These are phyloP conservation scores for Pezicula rhizophila DNA, from an alignment of 2,329 filamentous ascomycete genomes.

Conservation along the genomic window DNA sequence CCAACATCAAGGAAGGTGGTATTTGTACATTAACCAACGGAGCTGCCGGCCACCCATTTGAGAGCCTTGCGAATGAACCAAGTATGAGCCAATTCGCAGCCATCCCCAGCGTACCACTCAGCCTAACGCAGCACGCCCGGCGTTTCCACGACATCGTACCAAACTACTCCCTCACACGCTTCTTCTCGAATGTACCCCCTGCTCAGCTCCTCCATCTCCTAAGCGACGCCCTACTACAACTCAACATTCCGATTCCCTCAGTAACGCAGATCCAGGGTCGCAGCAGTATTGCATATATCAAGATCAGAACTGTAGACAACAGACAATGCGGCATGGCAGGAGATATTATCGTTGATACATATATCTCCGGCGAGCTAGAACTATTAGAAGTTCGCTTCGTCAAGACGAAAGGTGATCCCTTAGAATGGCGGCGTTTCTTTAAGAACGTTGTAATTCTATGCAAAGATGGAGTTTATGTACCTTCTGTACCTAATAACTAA, in stretches of 20 bases:
- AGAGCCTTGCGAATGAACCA: constrained; percentile 77
- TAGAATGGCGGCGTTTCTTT: constrained; percentile 96
- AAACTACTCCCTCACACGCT: constrained; percentile 78
- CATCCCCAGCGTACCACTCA: constrained; percentile 71
- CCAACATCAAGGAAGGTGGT: constrained; percentile 23
- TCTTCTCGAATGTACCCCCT: constrained; percentile 78
- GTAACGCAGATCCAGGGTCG: constrained; percentile 40
- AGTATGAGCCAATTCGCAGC: constrained; percentile 80
- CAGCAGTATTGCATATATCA: constrained; percentile 57
- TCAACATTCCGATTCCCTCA: constrained; percentile 67
- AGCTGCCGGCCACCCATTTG: constrained; percentile 40
- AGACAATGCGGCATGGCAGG: constrained; percentile 68
- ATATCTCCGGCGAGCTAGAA: constrained; percentile 49
- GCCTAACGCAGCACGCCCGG: constrained; percentile 81
- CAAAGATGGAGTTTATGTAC: constrained; percentile 73
- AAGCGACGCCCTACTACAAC: constrained; percentile 72
- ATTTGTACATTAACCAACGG: constrained; percentile 19
- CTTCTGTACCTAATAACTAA: constrained; percentile 19
- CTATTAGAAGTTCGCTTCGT: constrained; percentile 83
- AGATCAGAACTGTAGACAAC: constrained; percentile 69
- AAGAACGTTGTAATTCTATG: constrained; percentile 89
- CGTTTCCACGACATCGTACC: constrained; percentile 90
- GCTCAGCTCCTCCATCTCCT: constrained; percentile 74
- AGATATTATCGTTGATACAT: constrained; percentile 67
- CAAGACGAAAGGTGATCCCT: constrained; percentile 89